Conservation (phyloP, 176 grass and related monocot genomes). For the Aegilops sharonensis region DNA sequence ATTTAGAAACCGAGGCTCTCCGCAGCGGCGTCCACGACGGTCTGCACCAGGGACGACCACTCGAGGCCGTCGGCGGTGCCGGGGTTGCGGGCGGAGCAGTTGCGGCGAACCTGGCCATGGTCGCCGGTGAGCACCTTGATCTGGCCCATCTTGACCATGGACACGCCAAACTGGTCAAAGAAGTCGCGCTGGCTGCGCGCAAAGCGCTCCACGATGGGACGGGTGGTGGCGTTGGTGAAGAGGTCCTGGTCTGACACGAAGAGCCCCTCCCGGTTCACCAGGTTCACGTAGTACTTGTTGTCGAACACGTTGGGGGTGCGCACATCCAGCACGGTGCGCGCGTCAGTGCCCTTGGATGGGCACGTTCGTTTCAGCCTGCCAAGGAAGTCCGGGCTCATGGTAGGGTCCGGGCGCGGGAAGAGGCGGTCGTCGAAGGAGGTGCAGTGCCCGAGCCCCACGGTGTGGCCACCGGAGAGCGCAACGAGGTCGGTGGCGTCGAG, state of each 20-base stretch:
- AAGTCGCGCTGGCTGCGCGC: slow-evolving; percentile 28
- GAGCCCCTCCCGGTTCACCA: slow-evolving; percentile 59
- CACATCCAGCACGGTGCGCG: slow-evolving; percentile 46
- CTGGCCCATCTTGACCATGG: slow-evolving; percentile 77
- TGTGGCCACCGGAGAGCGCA: slow-evolving; percentile 70
- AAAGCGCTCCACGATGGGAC: slow-evolving; percentile 15
- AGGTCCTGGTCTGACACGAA: slow-evolving; percentile 84
- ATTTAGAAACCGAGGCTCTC: slow-evolving; percentile 15
- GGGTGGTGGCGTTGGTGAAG: slow-evolving; percentile 35
- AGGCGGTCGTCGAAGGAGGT: slow-evolving; percentile 52
- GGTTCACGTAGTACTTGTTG: slow-evolving; percentile 78
- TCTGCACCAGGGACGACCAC: not conserved
- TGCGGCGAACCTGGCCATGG: not conserved
- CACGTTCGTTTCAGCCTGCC: slow-evolving; percentile 33
- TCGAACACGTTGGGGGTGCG: slow-evolving; percentile 60
- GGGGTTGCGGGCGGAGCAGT: slow-evolving; percentile 52
- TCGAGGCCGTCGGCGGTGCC: not conserved
- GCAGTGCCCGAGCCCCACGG: slow-evolving; percentile 60
- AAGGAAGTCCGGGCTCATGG: slow-evolving; percentile 36
- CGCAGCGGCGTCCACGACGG: not conserved
- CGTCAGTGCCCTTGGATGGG: slow-evolving; percentile 24
- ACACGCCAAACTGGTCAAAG: slow-evolving; percentile 48
- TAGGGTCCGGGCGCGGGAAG: slow-evolving; percentile 44
- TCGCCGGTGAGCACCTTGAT: slow-evolving; percentile 59
- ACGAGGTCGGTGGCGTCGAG: slow-evolving; percentile 66